These are phyloP conservation scores for Myxozyma nipponensis DNA, from an alignment of 805 yeast species.

Conservation along the genomic window DNA sequence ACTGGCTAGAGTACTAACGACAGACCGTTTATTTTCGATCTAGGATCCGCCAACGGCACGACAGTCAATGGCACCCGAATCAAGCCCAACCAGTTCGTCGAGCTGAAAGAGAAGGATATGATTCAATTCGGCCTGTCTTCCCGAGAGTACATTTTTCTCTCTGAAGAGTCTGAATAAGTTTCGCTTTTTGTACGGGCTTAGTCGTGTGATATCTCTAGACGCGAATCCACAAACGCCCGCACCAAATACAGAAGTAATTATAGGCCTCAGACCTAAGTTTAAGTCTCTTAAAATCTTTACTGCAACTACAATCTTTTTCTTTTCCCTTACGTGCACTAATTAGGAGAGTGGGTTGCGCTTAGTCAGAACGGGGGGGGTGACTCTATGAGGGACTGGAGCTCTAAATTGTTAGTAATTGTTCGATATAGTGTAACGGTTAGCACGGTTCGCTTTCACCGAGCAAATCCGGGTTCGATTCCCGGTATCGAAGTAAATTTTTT, in stretches of 20 bases:
- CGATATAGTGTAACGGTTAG: conserved; percentile 80
- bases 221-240: too few relatives aligned
- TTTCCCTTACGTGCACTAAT: too few relatives aligned
- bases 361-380: too few relatives aligned
- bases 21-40: conserved; percentile 45
- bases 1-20: not conserved
- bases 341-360: too few relatives aligned
- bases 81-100: conserved; percentile 44
- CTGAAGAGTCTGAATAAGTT: conserved; percentile 14
- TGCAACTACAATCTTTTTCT: too few relatives aligned
- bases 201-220: too few relatives aligned
- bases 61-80: conserved; percentile 41
- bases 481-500: conserved; percentile 31
- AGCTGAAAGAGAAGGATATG: conserved; percentile 43
- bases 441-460: conserved; percentile 83
- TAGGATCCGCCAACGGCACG: conserved; percentile 50
- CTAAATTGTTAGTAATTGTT: conserved; percentile 11
- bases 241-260: too few relatives aligned
- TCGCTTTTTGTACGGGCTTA: too few relatives aligned
- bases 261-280: too few relatives aligned
- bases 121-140: conserved; percentile 39
- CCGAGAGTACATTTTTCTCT: conserved; percentile 29
- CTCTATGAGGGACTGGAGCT: too few relatives aligned
- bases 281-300: too few relatives aligned
- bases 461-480: conserved; percentile 43